A percentile compares a stretch with the other conserved stretches of the same genome.
Conservation (phyloP, 1,139 yeast genomes). For the Chernovozyma aurita region DNA sequence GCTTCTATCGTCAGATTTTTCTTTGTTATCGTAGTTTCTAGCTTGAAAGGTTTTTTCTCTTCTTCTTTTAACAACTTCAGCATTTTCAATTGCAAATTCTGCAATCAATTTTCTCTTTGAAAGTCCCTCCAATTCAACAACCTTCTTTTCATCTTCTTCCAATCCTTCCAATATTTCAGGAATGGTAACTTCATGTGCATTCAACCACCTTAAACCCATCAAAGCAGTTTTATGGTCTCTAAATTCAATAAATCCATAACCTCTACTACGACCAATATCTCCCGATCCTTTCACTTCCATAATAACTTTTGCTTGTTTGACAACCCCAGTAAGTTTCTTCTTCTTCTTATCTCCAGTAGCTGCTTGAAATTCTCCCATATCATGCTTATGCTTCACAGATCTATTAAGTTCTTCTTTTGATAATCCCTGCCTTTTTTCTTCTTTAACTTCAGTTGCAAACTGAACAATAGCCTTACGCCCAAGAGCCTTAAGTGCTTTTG, state of each 20-base stretch:
- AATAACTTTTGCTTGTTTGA: slow-evolving; percentile 87
- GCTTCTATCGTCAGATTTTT: slow-evolving; percentile 10
- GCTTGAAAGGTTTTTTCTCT: slow-evolving; percentile 58
- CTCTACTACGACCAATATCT: slow-evolving; percentile 86
- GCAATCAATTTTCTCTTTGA: slow-evolving; percentile 77
- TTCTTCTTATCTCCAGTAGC: slow-evolving; percentile 49
- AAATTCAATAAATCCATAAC: slow-evolving; percentile 92
- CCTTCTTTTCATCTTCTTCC: slow-evolving; percentile 61
- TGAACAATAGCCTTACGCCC: slow-evolving; percentile 94
- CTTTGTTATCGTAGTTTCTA: slow-evolving; percentile 13
- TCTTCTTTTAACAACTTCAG: slow-evolving; percentile 88
- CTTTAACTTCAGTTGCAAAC: slow-evolving; percentile 88
- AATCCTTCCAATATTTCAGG: slow-evolving; percentile 72
- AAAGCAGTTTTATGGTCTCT: slow-evolving; percentile 90
- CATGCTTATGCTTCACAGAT: slow-evolving; percentile 62
- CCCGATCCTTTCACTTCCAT: slow-evolving; percentile 90
- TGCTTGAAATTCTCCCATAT: slow-evolving; percentile 28
- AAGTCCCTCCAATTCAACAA: slow-evolving; percentile 47
- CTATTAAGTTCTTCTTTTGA: slow-evolving; percentile 85
- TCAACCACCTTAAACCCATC: slow-evolving; percentile 96
- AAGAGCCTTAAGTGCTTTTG: slow-evolving; percentile 81
- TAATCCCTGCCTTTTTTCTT: slow-evolving; percentile 72
- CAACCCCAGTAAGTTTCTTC: slow-evolving; percentile 80
- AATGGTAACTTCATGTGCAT: slow-evolving; percentile 78
- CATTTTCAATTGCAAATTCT: slow-evolving; percentile 94